These are phyloP conservation scores for Ustilago cynodontis DNA, from an alignment of 1,284 basidiomycete species.

Conservation along the genomic window DNA sequence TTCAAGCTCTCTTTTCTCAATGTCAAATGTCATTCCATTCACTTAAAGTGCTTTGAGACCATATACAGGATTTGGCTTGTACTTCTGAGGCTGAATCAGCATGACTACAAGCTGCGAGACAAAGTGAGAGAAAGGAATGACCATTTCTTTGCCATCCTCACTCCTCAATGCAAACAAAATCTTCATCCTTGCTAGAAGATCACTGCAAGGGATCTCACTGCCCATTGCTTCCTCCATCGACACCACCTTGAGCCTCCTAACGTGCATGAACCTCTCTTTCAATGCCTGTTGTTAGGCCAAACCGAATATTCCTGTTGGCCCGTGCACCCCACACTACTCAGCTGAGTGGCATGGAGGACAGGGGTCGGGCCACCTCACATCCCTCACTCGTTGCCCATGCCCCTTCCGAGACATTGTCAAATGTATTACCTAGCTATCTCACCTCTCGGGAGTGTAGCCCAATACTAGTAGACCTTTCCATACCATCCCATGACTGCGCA, in stretches of 20 bases:
- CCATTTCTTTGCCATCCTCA: background rate
- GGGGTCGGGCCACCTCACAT: too few species aligned
- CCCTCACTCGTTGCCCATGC: too few species aligned
- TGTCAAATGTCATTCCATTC: background rate
- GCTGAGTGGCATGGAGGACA: too few species aligned
- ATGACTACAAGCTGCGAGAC: background rate
- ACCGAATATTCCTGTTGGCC: too few species aligned
- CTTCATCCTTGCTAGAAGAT: background rate
- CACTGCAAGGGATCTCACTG: background rate
- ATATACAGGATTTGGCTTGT: background rate
- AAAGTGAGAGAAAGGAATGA: background rate
- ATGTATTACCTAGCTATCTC: too few species aligned
- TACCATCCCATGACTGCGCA: too few species aligned
- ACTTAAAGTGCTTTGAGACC: constrained; percentile 3
- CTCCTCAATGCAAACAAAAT: background rate
- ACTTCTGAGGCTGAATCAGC: background rate
- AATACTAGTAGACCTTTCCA: too few species aligned
- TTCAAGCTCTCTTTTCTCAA: background rate
- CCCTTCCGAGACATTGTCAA: too few species aligned
- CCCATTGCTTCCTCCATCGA: background rate
- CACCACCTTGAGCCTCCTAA: background rate
- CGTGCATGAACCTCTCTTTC: background rate
- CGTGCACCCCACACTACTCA: too few species aligned
- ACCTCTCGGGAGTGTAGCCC: too few species aligned
- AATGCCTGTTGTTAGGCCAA: background rate